Evolutionary conservation across 129 eudicot species (phyloP).

Genomic region (Helianthus tuberosus): DNA sequence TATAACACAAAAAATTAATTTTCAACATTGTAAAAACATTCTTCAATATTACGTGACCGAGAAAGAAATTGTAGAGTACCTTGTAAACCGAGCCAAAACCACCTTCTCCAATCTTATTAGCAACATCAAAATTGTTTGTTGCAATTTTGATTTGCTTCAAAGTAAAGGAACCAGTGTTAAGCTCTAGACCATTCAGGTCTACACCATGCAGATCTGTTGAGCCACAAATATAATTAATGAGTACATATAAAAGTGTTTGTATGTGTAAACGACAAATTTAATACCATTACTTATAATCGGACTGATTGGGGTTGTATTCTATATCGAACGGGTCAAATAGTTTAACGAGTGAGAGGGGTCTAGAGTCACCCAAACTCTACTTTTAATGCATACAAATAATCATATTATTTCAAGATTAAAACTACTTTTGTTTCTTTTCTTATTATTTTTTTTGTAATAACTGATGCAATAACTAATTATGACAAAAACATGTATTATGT

Average conservation of each 20-base stretch:
- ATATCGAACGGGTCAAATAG: not conserved
- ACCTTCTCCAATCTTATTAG: constrained; percentile 86
- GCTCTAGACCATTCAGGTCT: constrained; percentile 51
- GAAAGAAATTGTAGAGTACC: constrained; percentile 40
- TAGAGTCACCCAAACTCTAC: too few species aligned
- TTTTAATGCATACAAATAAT: not conserved
- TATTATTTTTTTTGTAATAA: not conserved
- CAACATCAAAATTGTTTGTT: constrained; percentile 58
- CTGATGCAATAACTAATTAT: not conserved
- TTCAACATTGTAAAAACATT: not conserved
- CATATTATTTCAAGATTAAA: not conserved
- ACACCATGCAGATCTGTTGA: constrained; percentile 51
- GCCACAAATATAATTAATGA: not conserved
- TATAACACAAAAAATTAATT: not conserved
- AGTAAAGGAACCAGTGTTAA: constrained; percentile 60
- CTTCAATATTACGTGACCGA: not conserved
- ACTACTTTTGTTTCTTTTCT: not conserved
- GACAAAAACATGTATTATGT: not conserved
- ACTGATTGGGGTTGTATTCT: not conserved
- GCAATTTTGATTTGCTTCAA: constrained; percentile 70
- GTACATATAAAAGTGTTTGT: not conserved
- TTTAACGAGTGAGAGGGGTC: not conserved
- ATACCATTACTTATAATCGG: not conserved
- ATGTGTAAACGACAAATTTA: not conserved
- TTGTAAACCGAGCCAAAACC: constrained; percentile 85